A percentile compares a stretch with the other conserved stretches of the same genome.
These are phyloP conservation scores for Stylonectria norvegica DNA, from an alignment of 2,329 filamentous ascomycete genomes.

Conservation along the genomic window DNA sequence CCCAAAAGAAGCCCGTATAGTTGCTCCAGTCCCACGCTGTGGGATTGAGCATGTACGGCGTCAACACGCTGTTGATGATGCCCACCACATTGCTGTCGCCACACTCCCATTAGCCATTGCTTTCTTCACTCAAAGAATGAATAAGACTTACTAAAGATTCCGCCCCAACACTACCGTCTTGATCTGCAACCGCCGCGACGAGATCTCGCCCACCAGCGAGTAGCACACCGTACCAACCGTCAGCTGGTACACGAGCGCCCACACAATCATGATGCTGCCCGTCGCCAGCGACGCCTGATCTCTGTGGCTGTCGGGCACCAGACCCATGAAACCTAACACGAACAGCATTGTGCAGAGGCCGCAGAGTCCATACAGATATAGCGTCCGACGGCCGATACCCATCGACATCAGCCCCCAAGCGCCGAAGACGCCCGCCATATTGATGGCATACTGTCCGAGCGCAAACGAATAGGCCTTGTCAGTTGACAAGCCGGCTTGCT, in stretches of 20 bases:
- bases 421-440: constrained; percentile 77
- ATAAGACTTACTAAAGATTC: constrained; percentile 60
- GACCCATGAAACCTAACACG: constrained; percentile 77
- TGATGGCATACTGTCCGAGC: constrained; percentile 65
- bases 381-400: constrained; percentile 69
- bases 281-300: constrained; percentile 68
- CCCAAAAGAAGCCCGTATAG: constrained; percentile 84
- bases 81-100: constrained; percentile 65
- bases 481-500: constrained; percentile 54
- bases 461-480: constrained; percentile 55
- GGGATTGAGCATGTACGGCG: constrained; percentile 91
- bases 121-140: background rate
- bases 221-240: constrained; percentile 89
- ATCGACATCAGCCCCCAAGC: constrained; percentile 77
- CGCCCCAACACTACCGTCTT: constrained; percentile 88
- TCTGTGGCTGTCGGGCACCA: constrained; percentile 61
- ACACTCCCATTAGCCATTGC: background rate
- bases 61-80: constrained; percentile 77
- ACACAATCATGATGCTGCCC: constrained; percentile 79
- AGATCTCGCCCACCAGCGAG: constrained; percentile 81
- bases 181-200: constrained; percentile 78
- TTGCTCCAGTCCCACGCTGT: constrained; percentile 84
- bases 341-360: constrained; percentile 74
- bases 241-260: constrained; percentile 80
- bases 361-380: constrained; percentile 74